phyloP scores from a whole-genome alignment of 345 rosid genomes.

The Abelmoschus esculentus region DNA sequence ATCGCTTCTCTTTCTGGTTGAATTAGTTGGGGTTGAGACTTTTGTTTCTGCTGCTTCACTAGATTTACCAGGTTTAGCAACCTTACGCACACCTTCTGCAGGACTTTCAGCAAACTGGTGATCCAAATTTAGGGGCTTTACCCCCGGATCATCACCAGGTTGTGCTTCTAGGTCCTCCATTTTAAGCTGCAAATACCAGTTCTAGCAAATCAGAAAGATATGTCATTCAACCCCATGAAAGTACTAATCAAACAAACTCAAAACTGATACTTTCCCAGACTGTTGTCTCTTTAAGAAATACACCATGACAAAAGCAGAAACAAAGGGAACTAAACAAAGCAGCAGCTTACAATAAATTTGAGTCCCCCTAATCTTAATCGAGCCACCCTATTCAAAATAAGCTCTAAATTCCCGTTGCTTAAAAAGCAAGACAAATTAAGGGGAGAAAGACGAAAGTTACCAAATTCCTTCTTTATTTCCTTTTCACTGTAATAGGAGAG shows the following conservation, averaged over 20 bases:
- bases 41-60: constrained; percentile 30
- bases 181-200: constrained; percentile 11
- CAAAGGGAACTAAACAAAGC: background rate
- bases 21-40: constrained; percentile 36
- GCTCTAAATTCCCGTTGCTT: background rate
- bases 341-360: background rate
- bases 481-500: background rate
- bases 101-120: constrained; percentile 30
- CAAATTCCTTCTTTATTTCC: background rate
- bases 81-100: constrained; percentile 32
- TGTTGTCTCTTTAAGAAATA: background rate
- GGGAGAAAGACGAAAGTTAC: background rate
- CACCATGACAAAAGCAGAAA: background rate
- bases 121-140: constrained; percentile 26
- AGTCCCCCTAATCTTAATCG: background rate
- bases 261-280: background rate
- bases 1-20: constrained; percentile 52
- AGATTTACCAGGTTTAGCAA: constrained; percentile 26
- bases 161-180: constrained; percentile 58
- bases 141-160: constrained; percentile 27
- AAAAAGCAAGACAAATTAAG: constrained; percentile 1
- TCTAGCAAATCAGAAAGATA: constrained; percentile 14
- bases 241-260: background rate
- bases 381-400: background rate
- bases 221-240: constrained; percentile 17